Conservation (phyloP, 2,329 filamentous ascomycete genomes). For the Colletotrichum musicola region DNA sequence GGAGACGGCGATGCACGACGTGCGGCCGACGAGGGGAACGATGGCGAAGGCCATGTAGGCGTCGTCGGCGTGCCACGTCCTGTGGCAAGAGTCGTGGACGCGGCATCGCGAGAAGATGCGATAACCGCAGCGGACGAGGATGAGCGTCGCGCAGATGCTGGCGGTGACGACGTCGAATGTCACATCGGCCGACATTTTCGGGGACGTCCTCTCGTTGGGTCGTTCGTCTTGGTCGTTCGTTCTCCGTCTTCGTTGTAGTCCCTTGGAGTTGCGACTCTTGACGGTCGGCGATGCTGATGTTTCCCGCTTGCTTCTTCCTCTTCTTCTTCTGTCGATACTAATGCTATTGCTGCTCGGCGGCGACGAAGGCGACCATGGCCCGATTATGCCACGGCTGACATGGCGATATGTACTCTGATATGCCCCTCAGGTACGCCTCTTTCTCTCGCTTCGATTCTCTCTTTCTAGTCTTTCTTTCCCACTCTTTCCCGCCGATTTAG, state of each 20-base stretch:
- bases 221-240: background rate
- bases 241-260: background rate
- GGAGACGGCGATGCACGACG: slow-evolving; percentile 42
- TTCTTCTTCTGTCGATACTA: background rate
- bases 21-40: slow-evolving; percentile 46
- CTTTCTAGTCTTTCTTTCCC: background rate
- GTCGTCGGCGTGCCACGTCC: slow-evolving; percentile 48
- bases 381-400: slow-evolving; percentile 23
- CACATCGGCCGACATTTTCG: slow-evolving; percentile 44
- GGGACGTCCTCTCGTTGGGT: background rate
- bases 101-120: slow-evolving; percentile 45
- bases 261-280: background rate
- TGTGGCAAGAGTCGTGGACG: slow-evolving; percentile 46
- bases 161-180: slow-evolving; percentile 46
- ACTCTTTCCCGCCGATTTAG: background rate
- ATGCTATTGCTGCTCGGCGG: slow-evolving; percentile 14
- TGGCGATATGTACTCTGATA: slow-evolving; percentile 16
- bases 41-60: slow-evolving; percentile 49
- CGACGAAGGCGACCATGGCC: slow-evolving; percentile 28
- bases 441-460: background rate
- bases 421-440: background rate
- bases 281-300: background rate
- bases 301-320: background rate
- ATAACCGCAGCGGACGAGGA: slow-evolving; percentile 46
- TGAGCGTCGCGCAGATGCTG: slow-evolving; percentile 45